Percentiles rank a stretch among this genome's conserved stretches.
These are phyloP conservation scores for Hyphodiscus sp. DNA, from an alignment of 2,329 filamentous ascomycete genomes.

Conservation along the genomic window DNA sequence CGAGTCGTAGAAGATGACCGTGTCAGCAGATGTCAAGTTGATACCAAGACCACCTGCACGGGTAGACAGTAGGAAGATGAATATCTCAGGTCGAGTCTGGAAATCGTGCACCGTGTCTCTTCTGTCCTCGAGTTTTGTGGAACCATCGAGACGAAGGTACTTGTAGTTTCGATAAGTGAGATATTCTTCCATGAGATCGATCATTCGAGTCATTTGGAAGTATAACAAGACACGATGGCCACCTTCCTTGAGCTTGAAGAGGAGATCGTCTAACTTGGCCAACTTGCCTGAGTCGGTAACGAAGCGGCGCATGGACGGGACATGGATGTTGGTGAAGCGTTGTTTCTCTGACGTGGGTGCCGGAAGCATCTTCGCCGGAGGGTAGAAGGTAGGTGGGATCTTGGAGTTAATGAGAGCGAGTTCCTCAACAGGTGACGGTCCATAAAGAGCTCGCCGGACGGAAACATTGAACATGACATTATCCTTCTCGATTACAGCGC, in stretches of 20 bases:
- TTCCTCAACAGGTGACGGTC: conserved; percentile 59
- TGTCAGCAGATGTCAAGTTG: conserved; percentile 93
- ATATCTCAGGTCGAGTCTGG: conserved; percentile 89
- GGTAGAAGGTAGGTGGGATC: conserved; percentile 58
- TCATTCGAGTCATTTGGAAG: conserved; percentile 99
- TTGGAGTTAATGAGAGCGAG: conserved; percentile 68
- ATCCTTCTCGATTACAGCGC: conserved; percentile 58
- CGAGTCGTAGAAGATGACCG: conserved; percentile 98
- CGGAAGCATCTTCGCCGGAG: conserved; percentile 62
- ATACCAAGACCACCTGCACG: conserved; percentile 97
- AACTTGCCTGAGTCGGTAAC: conserved; percentile 97
- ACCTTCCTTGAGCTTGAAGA: conserved; percentile 84
- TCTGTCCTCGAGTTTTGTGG: conserved; percentile 93
- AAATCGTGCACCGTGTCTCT: conserved; percentile 95
- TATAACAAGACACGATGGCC: conserved; percentile 92
- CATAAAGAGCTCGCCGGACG: conserved; percentile 71
- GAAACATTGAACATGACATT: conserved; percentile 70
- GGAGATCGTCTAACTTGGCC: conserved; percentile 78
- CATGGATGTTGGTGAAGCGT: conserved; percentile 82
- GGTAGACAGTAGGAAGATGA: conserved; percentile 93
- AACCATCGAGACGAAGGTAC: conserved; percentile 93
- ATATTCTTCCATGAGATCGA: conserved; percentile 98
- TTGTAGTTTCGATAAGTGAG: conserved; percentile 98
- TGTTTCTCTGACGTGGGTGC: conserved; percentile 73
- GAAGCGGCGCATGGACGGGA: conserved; percentile 95